These are phyloP conservation scores for Tricholoma sp. DNA, from an alignment of 768 basidiomycete genomes.

Conservation along the genomic window DNA sequence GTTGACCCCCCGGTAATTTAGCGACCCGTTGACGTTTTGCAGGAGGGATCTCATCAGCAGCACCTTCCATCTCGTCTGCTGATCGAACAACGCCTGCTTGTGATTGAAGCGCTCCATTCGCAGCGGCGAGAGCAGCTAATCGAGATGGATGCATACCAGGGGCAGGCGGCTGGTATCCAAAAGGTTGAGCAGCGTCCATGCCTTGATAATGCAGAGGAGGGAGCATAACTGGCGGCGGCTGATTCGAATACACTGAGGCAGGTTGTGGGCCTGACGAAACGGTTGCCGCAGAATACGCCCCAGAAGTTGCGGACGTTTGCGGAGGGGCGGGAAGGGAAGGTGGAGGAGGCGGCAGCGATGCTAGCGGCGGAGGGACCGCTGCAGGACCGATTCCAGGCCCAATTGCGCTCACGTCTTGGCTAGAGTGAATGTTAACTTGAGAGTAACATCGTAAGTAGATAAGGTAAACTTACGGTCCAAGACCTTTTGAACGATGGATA, in stretches of 20 bases:
- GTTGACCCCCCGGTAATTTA: conserved; percentile 77
- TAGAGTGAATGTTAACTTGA: conserved; percentile 18
- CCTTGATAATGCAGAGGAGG: conserved; percentile 85
- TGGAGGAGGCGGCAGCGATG: conserved; percentile 62
- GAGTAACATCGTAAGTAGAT: background rate
- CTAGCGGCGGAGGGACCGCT: conserved; percentile 62
- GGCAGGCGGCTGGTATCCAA: conserved; percentile 70
- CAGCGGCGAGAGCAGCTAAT: conserved; percentile 54
- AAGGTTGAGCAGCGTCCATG: conserved; percentile 69
- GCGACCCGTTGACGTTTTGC: conserved; percentile 86
- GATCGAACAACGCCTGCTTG: conserved; percentile 72
- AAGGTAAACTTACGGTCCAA: conserved; percentile 64
- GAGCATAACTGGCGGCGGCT: conserved; percentile 72
- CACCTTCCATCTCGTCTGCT: conserved; percentile 78
- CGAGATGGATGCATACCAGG: conserved; percentile 67
- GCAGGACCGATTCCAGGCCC: conserved; percentile 86
- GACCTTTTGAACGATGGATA: conserved; percentile 89
- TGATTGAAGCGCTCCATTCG: conserved; percentile 43
- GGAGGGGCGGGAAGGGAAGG: conserved; percentile 73
- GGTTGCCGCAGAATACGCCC: conserved; percentile 75
- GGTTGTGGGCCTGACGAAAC: conserved; percentile 92
- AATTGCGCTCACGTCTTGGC: conserved; percentile 74
- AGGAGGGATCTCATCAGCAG: conserved; percentile 60
- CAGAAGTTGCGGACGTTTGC: conserved; percentile 36
- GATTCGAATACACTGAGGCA: conserved; percentile 56